phyloP scores from a whole-genome alignment of 768 basidiomycete species.

The Artomyces pyxidatus region DNA sequence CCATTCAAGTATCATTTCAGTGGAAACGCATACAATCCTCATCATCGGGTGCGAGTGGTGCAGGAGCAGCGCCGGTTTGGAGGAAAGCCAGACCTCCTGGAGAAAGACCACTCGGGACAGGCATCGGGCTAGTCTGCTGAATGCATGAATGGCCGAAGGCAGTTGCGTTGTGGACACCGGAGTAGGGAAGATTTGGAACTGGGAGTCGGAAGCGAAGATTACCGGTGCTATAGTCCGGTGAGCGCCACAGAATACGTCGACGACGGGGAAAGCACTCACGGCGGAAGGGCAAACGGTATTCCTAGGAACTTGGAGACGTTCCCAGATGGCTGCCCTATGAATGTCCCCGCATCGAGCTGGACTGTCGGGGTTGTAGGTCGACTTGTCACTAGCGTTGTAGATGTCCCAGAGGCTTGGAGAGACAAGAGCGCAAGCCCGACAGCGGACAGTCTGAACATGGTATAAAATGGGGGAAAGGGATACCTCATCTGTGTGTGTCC shows the following conservation, averaged over 20 bases:
- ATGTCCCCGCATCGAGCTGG: conserved; percentile 18
- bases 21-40: no score
- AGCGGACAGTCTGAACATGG: no score
- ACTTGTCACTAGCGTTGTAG: no score
- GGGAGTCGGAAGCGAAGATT: conserved; percentile 17
- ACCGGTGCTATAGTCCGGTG: conserved; percentile 4
- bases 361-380: no score
- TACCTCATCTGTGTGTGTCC: no score
- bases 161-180: conserved; percentile 13
- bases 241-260: background rate
- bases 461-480: no score
- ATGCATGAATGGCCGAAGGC: conserved; percentile 20
- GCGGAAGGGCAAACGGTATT: conserved; percentile 23
- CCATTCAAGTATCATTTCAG: no score
- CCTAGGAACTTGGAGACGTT: conserved; percentile 17
- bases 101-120: conserved; percentile 4
- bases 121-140: conserved; percentile 14
- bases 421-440: no score
- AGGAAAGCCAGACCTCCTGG: no score
- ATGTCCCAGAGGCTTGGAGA: no score
- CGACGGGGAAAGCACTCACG: conserved; percentile 16
- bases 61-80: no score
- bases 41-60: no score
- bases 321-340: conserved; percentile 16
- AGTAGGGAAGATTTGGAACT: conserved; percentile 10